These are phyloP conservation scores for Pichia sp. DNA, from an alignment of 1,139 yeast genomes.

Conservation along the genomic window DNA sequence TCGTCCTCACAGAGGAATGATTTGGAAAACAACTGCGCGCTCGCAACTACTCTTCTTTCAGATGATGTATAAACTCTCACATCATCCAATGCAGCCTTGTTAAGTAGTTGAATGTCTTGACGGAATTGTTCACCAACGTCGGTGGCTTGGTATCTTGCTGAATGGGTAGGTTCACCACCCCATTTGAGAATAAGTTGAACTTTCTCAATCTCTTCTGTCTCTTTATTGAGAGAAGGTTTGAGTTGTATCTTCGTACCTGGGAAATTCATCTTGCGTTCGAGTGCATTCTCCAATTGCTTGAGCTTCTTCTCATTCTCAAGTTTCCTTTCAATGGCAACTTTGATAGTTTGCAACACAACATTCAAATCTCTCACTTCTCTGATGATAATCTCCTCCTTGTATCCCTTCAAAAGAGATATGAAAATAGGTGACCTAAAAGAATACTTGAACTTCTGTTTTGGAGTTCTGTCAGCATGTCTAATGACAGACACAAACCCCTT, in stretches of 20 bases:
- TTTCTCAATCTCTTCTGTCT: conserved; percentile 67
- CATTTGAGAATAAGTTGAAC: conserved; percentile 94
- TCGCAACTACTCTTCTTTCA: conserved; percentile 88
- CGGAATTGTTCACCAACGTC: conserved; percentile 95
- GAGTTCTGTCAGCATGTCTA: conserved; percentile 97
- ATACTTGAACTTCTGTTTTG: conserved; percentile 97
- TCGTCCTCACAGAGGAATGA: conserved; percentile 71
- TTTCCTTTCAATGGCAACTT: conserved; percentile 67
- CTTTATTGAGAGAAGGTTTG: conserved; percentile 72
- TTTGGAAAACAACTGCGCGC: conserved; percentile 83
- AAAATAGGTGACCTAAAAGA: conserved; percentile 86
- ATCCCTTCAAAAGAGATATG: conserved; percentile 84
- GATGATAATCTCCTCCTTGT: conserved; percentile 91
- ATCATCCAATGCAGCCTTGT: conserved; percentile 75
- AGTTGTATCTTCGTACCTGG: conserved; percentile 97
- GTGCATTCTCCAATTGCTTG: conserved; percentile 67
- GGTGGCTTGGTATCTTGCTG: conserved; percentile 89
- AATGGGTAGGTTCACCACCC: conserved; percentile 99
- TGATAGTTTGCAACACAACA: conserved; percentile 80
- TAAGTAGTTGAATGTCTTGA: conserved; percentile 81
- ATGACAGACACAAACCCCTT: conserved; percentile 89
- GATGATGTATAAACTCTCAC: conserved; percentile 87
- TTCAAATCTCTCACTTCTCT: conserved; percentile 81
- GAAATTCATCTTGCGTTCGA: conserved; percentile 80
- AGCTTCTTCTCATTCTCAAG: conserved; percentile 79